Evolutionary conservation across 2,329 filamentous ascomycete species (phyloP).

Genomic region (Chrysoporthe deuterocubensis): DNA sequence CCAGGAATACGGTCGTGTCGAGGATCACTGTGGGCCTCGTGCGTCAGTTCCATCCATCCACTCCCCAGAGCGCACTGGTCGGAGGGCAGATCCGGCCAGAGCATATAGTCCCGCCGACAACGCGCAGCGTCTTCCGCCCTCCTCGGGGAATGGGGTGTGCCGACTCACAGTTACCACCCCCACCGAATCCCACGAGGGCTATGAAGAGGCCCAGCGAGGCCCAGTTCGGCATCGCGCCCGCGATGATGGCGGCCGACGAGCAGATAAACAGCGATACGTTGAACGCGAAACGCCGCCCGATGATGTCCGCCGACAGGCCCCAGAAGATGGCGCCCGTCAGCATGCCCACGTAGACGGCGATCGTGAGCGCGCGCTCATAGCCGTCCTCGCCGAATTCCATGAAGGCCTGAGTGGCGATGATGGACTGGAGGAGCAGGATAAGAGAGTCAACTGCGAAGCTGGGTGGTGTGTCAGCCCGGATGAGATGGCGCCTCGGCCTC

Average conservation of each 20-base stretch:
- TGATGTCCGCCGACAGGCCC: conserved; percentile 69
- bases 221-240: conserved; percentile 71
- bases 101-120: too few species aligned
- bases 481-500: too few species aligned
- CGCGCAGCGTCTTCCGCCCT: background rate
- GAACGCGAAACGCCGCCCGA: conserved; percentile 71
- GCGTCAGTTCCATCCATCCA: background rate
- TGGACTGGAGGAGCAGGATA: conserved; percentile 60
- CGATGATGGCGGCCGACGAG: conserved; percentile 60
- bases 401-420: conserved; percentile 62
- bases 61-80: background rate
- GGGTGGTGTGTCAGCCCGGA: background rate
- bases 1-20: conserved; percentile 58
- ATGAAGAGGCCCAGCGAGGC: conserved; percentile 66
- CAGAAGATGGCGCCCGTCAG: conserved; percentile 66
- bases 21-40: conserved; percentile 51
- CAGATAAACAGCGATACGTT: conserved; percentile 68
- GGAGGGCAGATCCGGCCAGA: too few species aligned
- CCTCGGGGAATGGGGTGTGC: background rate
- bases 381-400: conserved; percentile 61
- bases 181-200: conserved; percentile 65
- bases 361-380: conserved; percentile 61
- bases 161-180: conserved; percentile 56
- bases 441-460: conserved; percentile 54
- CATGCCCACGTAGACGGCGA: conserved; percentile 64